Conservation (phyloP, 768 basidiomycete genomes). For the Suillus decipiens region DNA sequence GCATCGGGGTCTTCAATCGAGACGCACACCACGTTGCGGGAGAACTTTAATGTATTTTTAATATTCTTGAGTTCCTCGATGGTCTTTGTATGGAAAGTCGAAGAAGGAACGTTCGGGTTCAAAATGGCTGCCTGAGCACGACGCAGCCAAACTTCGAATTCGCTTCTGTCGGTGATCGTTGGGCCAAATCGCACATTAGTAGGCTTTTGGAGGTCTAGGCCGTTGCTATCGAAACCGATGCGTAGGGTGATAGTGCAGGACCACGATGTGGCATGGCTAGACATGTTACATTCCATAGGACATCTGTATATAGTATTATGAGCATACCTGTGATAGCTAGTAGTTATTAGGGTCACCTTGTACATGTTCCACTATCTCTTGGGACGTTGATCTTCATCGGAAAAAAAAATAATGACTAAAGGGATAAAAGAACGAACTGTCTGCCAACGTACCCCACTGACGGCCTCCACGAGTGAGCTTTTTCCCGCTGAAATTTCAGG, state of each 20-base stretch:
- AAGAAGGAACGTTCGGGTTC: slow-evolving; percentile 39
- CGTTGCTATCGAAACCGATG: slow-evolving; percentile 37
- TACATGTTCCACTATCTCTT: slow-evolving; percentile 37
- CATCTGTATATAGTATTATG: slow-evolving; percentile 20
- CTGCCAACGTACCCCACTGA: neutral
- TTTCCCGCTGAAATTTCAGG: slow-evolving; percentile 40
- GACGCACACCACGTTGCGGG: slow-evolving; percentile 43
- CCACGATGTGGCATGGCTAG: slow-evolving; percentile 29
- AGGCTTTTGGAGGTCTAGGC: slow-evolving; percentile 24
- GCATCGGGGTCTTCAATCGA: slow-evolving; percentile 40
- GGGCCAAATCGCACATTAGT: slow-evolving; percentile 43
- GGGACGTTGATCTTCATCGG: neutral
- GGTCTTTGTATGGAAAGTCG: slow-evolving; percentile 21
- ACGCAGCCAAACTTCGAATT: slow-evolving; percentile 55
- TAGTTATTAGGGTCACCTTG: slow-evolving; percentile 7
- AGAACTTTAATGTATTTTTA: slow-evolving; percentile 33
- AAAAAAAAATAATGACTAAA: neutral
- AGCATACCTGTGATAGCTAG: neutral
- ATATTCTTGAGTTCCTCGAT: slow-evolving; percentile 10
- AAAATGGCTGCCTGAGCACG: slow-evolving; percentile 63
- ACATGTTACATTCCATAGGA: slow-evolving; percentile 40
- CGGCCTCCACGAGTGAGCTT: slow-evolving; percentile 42
- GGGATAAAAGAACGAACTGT: neutral
- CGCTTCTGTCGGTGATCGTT: slow-evolving; percentile 37
- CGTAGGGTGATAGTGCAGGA: slow-evolving; percentile 46